Base-by-base conservation (phyloP, 2,329 filamentous ascomycete genomes). In the Chrysoporthe austroafricana region DNA sequence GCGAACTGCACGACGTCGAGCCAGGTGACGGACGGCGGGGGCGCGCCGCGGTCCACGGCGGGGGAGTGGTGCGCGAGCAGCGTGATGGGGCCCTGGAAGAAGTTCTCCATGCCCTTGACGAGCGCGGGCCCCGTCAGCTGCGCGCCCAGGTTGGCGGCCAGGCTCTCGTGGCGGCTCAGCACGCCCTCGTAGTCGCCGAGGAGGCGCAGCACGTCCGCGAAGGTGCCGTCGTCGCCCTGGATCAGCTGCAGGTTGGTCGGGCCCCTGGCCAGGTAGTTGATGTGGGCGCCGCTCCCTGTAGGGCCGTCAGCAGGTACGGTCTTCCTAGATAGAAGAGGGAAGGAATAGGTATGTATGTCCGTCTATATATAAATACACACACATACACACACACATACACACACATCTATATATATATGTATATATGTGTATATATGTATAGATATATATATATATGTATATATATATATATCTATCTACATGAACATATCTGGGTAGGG, bases 1-100 rank as follows among this genome's bases (percentile, higher is more conserved):
- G 93, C 91, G 79, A 94, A 96, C 71, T 91, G 89, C 72, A 96
- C 91, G 63, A 97, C 89, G 74, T 97, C 93, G 50, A 96, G 83
- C 93, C 93, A 97, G 14, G 89, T 91, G 66, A 96, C 86, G 14
- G 32, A 7, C 77, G 73, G 62, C 78, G 72, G 6, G 84, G 26
- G 26, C 26, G 26, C 26, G 26, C 26, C 26, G 26, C 26, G 26
- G 26, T 26, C 26, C 26, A 2, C 26, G 26, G 26, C 26, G 26
- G 26, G 26, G 26, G n/a, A n/a, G 79, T 88, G 73, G 83, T 84
- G 67, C 62, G 73, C 81, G 11, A 79, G 83, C 64, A 79, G 83
- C 64, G 76, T 88, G 69, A 94, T 93, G 32, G 91, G 89, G 0
- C 91, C 91, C 71, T 96, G 93, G 74, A 97, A 97, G 66, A 95